phyloP scores from a whole-genome alignment of 306 rosid genomes.

The Bauhinia variegata region DNA sequence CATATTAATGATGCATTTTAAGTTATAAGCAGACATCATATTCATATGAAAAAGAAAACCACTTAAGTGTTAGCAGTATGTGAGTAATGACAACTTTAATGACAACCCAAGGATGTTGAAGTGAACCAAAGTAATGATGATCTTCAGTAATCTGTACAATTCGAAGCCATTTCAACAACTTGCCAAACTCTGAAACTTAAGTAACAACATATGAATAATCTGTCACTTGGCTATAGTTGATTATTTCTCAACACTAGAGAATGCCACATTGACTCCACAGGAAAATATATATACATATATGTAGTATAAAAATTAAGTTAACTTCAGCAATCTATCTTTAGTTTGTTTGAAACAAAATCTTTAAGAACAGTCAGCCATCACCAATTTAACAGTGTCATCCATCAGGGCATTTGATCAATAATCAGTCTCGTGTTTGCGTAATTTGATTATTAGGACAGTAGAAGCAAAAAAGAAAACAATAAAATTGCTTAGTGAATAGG shows the following conservation, averaged over 20 bases:
- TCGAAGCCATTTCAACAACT: constrained; percentile 17
- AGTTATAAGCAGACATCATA: constrained; percentile 3
- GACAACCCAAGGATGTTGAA: constrained; percentile 11
- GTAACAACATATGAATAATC: constrained; percentile 19
- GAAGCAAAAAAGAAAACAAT: constrained; percentile 11
- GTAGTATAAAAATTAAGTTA: constrained; percentile 22
- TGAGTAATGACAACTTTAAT: constrained; percentile 10
- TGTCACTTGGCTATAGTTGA: background rate
- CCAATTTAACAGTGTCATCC: constrained; percentile 21
- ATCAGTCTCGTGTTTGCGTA: constrained; percentile 24
- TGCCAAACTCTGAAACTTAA: constrained; percentile 10
- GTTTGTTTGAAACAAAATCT: constrained; percentile 21
- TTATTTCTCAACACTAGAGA: constrained; percentile 1
- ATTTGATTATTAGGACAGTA: constrained; percentile 26
- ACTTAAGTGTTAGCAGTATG: too few relatives aligned
- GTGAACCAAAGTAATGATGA: background rate
- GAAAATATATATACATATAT: background rate
- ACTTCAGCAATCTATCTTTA: constrained; percentile 21
- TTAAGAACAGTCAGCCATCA: constrained; percentile 18
- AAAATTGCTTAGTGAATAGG: background rate
- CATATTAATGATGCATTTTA: constrained; percentile 12
- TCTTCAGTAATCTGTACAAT: background rate
- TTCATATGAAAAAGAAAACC: too few relatives aligned
- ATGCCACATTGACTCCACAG: background rate
- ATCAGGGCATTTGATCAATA: constrained; percentile 21